Evolutionary conservation across 352 stramenopile genomes (phyloP).

Genomic region (Nothophytophthora sp.): DNA sequence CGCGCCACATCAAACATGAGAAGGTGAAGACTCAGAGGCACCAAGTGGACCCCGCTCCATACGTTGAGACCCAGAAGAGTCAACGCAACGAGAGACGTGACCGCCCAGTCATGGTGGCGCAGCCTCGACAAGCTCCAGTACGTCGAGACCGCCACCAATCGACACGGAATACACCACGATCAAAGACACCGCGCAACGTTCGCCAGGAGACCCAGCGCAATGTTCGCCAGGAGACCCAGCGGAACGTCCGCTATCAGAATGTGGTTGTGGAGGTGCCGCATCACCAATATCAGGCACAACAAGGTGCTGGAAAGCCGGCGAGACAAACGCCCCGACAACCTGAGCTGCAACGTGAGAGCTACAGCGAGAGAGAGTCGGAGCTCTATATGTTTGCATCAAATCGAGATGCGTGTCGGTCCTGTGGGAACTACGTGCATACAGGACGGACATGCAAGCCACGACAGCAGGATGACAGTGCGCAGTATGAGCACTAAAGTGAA

Average conservation of each 20-base stretch:
- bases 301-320: too few species aligned
- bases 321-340: too few species aligned
- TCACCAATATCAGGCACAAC: too few species aligned
- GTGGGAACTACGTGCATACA: too few species aligned
- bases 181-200: conserved; percentile 10
- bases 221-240: not conserved
- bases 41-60: conserved; percentile 4
- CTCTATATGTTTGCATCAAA: too few species aligned
- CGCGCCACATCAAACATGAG: conserved; percentile 20
- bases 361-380: too few species aligned
- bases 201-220: conserved; percentile 7
- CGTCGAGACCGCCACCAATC: conserved; percentile 2
- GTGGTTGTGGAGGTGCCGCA: too few species aligned
- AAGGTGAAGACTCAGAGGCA: conserved; percentile 3
- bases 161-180: not conserved
- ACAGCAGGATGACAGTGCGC: too few species aligned
- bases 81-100: conserved; percentile 7
- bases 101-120: conserved; percentile 9
- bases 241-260: not conserved
- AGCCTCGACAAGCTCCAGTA: conserved; percentile 3
- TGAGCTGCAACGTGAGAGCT: too few species aligned
- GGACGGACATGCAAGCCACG: too few species aligned
- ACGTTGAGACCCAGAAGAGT: conserved; percentile 24
- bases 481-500: too few species aligned
- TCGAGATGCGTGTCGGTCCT: too few species aligned